phyloP scores from a whole-genome alignment of 768 basidiomycete species.

The Russula olivacea region DNA sequence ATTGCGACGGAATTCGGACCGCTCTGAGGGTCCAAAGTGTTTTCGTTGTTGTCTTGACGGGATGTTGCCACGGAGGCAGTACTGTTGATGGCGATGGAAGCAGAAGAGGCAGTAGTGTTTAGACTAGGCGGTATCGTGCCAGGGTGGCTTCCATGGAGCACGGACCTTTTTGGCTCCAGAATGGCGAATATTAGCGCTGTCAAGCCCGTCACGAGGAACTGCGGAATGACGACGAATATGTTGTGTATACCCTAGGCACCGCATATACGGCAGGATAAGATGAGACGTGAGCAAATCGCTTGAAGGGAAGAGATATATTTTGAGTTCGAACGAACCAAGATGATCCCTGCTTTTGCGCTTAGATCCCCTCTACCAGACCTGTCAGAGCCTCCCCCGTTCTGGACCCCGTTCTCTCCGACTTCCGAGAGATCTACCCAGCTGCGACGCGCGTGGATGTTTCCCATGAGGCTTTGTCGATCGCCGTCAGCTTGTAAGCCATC shows the following conservation, averaged over 20 bases:
- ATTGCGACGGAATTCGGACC: constrained; percentile 37
- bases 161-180: constrained; percentile 59
- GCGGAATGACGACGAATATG: constrained; percentile 88
- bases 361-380: constrained; percentile 33
- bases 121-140: constrained; percentile 15
- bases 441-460: constrained; percentile 20
- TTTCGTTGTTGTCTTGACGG: constrained; percentile 21
- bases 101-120: background rate
- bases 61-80: background rate
- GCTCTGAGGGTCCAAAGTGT: constrained; percentile 22
- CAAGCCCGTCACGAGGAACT: constrained; percentile 86
- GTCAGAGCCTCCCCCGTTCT: background rate
- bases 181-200: constrained; percentile 83
- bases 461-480: constrained; percentile 19
- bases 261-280: background rate
- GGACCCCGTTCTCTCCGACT: constrained; percentile 3
- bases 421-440: constrained; percentile 21
- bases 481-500: constrained; percentile 24
- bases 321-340: constrained; percentile 49
- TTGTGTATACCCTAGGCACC: constrained; percentile 82
- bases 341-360: constrained; percentile 83
- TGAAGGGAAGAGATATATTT: background rate
- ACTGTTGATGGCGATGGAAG: background rate
- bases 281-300: background rate
- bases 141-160: constrained; percentile 22